A percentile compares a stretch with the other conserved stretches of the same genome.
Evolutionary conservation across 805 yeast species (phyloP).

Genomic region (Lachancea mirantina): DNA sequence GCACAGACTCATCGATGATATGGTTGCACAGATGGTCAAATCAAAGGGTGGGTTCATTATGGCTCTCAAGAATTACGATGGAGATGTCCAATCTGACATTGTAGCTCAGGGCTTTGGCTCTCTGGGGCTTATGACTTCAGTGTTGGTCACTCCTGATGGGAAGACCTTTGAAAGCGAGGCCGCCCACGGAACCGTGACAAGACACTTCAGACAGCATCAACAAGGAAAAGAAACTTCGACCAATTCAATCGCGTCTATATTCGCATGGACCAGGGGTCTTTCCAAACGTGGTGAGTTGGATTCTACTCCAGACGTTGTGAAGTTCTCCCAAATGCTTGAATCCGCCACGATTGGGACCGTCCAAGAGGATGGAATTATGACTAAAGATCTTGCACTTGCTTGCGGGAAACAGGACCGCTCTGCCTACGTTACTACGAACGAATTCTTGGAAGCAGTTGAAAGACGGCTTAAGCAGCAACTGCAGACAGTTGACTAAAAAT

Average conservation of each 20-base stretch:
- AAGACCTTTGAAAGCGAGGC: constrained; percentile 82
- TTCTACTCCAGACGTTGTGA: constrained; percentile 59
- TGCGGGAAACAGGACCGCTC: constrained; percentile 54
- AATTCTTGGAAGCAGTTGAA: constrained; percentile 72
- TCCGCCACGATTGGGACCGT: constrained; percentile 66
- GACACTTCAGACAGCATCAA: constrained; percentile 78
- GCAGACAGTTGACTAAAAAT: too few relatives aligned
- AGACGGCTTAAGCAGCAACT: constrained; percentile 39
- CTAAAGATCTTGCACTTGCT: constrained; percentile 74
- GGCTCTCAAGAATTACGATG: constrained; percentile 80
- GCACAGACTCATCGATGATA: constrained; percentile 78
- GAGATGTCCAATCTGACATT: constrained; percentile 79
- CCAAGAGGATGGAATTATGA: constrained; percentile 67
- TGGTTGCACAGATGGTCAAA: constrained; percentile 85
- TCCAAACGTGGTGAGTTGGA: constrained; percentile 77
- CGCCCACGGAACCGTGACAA: constrained; percentile 83
- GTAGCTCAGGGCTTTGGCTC: constrained; percentile 87
- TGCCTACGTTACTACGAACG: constrained; percentile 65
- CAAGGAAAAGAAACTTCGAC: constrained; percentile 79
- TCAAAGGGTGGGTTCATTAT: constrained; percentile 76
- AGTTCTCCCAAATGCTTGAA: constrained; percentile 61
- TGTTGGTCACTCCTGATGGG: constrained; percentile 76
- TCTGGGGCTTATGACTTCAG: constrained; percentile 78
- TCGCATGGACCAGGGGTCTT: constrained; percentile 82
- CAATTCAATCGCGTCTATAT: constrained; percentile 77